Conservation (phyloP, 257 asterid genomes). For the Solanum rostratum region DNA sequence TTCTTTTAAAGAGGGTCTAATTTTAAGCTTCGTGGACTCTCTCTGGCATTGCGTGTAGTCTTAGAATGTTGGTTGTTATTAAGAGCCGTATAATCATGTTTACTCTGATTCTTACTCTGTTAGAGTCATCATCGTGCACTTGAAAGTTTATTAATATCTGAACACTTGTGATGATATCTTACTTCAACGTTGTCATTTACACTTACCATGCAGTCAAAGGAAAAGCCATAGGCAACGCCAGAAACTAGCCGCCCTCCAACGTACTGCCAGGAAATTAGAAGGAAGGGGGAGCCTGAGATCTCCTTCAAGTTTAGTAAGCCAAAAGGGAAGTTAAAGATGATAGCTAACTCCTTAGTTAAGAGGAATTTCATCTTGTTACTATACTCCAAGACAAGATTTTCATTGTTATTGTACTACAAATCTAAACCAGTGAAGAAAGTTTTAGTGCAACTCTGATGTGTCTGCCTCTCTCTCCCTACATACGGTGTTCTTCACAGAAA, state of each 20-base stretch:
- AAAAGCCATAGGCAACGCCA: slow-evolving; percentile 40
- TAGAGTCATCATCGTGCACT: background rate
- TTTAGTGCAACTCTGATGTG: background rate
- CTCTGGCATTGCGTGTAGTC: background rate
- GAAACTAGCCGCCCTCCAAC: slow-evolving; percentile 50
- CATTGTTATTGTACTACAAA: background rate
- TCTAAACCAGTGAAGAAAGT: background rate
- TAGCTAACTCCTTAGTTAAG: slow-evolving; percentile 4
- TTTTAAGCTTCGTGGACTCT: background rate
- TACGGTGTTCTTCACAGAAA: background rate
- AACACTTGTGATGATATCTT: background rate
- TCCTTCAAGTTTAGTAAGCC: slow-evolving; percentile 25
- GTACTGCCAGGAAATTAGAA: slow-evolving; percentile 60
- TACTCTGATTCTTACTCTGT: background rate
- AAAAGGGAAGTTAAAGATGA: slow-evolving; percentile 30
- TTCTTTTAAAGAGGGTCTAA: background rate
- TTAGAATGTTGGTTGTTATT: background rate
- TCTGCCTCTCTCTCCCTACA: background rate
- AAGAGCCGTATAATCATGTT: background rate
- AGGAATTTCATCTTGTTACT: background rate
- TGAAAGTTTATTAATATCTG: background rate
- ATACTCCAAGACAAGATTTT: background rate
- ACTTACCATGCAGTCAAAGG: slow-evolving; percentile 44
- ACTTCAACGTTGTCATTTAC: background rate
- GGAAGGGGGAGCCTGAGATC: slow-evolving; percentile 25